Percentiles rank a stretch among this genome's conserved stretches.
phyloP scores from a whole-genome alignment of 2,329 filamentous ascomycete species.

The Hypocrella siamensis region DNA sequence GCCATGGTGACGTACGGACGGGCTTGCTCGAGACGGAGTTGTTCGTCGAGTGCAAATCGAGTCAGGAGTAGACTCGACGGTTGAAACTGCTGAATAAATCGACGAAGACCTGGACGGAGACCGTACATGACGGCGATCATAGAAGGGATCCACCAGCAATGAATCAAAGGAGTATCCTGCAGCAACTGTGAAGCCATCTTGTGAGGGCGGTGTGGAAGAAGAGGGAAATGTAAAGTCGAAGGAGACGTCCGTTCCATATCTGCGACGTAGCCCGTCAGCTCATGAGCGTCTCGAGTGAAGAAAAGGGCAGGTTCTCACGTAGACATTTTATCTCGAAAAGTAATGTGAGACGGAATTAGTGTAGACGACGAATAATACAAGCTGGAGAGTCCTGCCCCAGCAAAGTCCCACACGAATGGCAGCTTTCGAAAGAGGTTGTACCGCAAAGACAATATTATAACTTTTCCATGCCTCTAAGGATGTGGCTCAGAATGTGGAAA shows the following conservation, averaged over 20 bases:
- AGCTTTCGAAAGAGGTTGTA: too few relatives aligned
- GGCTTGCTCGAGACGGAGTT: slow-evolving; percentile 48
- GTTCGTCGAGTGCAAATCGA: slow-evolving; percentile 52
- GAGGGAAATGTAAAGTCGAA: slow-evolving; percentile 44
- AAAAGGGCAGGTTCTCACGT: slow-evolving; percentile 15
- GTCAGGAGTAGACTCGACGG: slow-evolving; percentile 37
- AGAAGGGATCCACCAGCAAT: slow-evolving; percentile 39
- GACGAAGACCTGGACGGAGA: slow-evolving; percentile 52
- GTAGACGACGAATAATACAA: too few relatives aligned
- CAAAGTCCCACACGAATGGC: too few relatives aligned
- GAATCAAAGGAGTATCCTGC: slow-evolving; percentile 36
- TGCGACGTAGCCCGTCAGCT: slow-evolving; percentile 14
- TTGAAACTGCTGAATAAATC: slow-evolving; percentile 45
- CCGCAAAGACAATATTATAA: too few relatives aligned
- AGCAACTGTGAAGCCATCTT: slow-evolving; percentile 9
- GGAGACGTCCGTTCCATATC: slow-evolving; percentile 46
- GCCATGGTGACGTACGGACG: slow-evolving; percentile 63
- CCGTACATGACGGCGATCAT: slow-evolving; percentile 39
- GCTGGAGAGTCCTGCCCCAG: neutral
- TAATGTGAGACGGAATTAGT: too few relatives aligned
- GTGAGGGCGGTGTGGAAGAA: slow-evolving; percentile 12
- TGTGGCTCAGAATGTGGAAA: neutral
- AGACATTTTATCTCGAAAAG: slow-evolving; percentile 12
- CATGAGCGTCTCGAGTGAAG: slow-evolving; percentile 2
- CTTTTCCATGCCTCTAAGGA: too few relatives aligned